A percentile compares a stretch with the other conserved stretches of the same genome.
Evolutionary conservation across 768 basidiomycete genomes (phyloP).

Genomic region (Amanita phalloides): DNA sequence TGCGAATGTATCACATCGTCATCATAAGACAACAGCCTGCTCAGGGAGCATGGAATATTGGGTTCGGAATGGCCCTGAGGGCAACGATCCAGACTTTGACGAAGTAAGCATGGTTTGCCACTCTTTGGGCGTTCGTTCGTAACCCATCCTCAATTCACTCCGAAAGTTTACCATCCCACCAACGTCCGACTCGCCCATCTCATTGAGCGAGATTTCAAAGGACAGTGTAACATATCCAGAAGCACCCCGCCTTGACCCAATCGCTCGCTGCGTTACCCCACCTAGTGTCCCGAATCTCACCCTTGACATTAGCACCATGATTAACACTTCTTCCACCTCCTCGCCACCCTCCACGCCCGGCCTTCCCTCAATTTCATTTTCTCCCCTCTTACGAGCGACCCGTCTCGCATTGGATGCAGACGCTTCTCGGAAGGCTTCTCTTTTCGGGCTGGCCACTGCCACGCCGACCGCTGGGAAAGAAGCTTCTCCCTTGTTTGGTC

Average conservation of each 20-base stretch:
- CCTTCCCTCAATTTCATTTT: background rate
- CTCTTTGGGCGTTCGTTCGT: background rate
- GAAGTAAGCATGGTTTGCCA: too few species aligned
- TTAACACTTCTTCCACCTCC: background rate
- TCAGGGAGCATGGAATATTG: constrained; percentile 4
- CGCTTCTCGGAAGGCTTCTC: background rate
- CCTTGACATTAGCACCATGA: background rate
- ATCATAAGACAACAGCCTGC: background rate
- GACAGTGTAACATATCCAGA: background rate
- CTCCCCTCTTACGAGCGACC: background rate
- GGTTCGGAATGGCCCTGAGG: constrained; percentile 1
- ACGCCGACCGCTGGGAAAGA: background rate
- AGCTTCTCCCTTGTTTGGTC: background rate
- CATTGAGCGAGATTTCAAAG: background rate
- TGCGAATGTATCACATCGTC: background rate
- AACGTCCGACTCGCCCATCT: background rate
- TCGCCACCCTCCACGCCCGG: background rate
- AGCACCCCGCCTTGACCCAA: background rate
- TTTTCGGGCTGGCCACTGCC: background rate
- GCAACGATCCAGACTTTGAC: background rate
- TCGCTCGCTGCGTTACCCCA: background rate
- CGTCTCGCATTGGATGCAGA: background rate
- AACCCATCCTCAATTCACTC: background rate
- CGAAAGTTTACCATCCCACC: background rate
- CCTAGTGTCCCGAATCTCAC: background rate